Evolutionary conservation across 441 rosid species (phyloP).

Genomic region (Mallotus japonicus): DNA sequence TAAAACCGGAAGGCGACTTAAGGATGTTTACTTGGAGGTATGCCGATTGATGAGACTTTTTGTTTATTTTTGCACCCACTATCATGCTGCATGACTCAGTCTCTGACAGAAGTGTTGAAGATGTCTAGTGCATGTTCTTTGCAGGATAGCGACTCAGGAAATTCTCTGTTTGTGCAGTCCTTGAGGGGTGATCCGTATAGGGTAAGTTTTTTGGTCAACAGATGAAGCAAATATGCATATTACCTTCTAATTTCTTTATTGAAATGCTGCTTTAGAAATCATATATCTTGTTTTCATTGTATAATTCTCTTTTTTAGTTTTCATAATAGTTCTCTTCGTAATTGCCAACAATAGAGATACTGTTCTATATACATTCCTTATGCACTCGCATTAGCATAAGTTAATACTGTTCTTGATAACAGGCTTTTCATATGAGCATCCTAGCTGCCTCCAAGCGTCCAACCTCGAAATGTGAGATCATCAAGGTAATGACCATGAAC

Average conservation of each 20-base stretch:
- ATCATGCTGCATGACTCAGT: background rate
- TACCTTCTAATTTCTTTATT: background rate
- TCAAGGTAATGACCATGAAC: slow-evolving; percentile 31
- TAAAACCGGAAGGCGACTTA: slow-evolving; percentile 55
- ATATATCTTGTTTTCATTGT: background rate
- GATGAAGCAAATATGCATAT: background rate
- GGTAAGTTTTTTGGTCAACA: slow-evolving; percentile 30
- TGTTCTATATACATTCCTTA: too few species aligned
- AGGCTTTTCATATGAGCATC: slow-evolving; percentile 54
- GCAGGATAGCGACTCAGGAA: slow-evolving; percentile 47
- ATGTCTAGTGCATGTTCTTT: slow-evolving; percentile 14
- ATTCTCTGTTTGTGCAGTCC: slow-evolving; percentile 50
- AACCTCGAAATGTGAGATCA: slow-evolving; percentile 41
- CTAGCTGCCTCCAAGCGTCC: slow-evolving; percentile 34
- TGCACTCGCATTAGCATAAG: too few species aligned
- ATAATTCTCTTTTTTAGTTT: background rate
- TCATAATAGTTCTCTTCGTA: background rate
- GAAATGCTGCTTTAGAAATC: background rate
- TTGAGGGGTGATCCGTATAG: slow-evolving; percentile 59
- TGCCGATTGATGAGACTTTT: background rate
- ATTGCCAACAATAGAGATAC: background rate
- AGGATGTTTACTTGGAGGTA: slow-evolving; percentile 56
- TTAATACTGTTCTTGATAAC: slow-evolving; percentile 20
- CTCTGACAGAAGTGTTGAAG: slow-evolving; percentile 6
- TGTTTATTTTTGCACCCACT: background rate